Evolutionary conservation across 2,329 filamentous ascomycete species (phyloP), one percentile per base, ranked within the genome.

Genomic region (Aschersonia sp.): DNA sequence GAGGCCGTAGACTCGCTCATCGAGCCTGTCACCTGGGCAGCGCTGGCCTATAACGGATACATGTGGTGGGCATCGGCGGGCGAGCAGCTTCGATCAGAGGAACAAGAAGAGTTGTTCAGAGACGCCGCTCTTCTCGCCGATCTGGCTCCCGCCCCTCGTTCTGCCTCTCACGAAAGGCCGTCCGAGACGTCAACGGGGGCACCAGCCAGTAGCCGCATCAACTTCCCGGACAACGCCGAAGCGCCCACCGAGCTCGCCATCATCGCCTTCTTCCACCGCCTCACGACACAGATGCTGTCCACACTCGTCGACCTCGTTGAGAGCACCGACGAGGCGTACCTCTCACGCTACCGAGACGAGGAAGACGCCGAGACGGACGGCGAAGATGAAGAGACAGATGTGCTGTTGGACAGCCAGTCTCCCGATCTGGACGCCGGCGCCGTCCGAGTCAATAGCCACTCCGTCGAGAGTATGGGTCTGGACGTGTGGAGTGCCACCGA

Each of bases 31-130:
- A 81, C 74, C 42, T 85, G 81, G 86, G 73, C 83, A 1, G 80
- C 83, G 1, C 74, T 91, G 30, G 86, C 86, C 4, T 92, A 91
- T 64, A 79, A 77, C 48, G 82, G 84, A 30, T 89, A 91, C 68
- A 87, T 91, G 76, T 92, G 86, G 86, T 92, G 87, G 86, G 85
- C 86, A 2, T 87, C 82, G 12, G 85, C 86, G 0, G 86, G 85
- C 50, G 86, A 92, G 64, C 77, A 83, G 61, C 68, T 75, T 5
- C 71, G 75, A 20, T 71, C 76, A 45, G 75, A 78, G 47, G 75
- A 81, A 52, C 71, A 75, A 28, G 78, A 82, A 53, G 77, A 80
- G 55, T 61, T 65, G 45, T 71, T 67, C 44, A 70, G 69, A 44
- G 80, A 83, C 56, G 67, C 71, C 5, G 63, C 71, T 3, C 69